Evolutionary conservation across 1,284 basidiomycete genomes (phyloP), one percentile per base, ranked within the genome.

Genomic region (Fistulinella staudtii): DNA sequence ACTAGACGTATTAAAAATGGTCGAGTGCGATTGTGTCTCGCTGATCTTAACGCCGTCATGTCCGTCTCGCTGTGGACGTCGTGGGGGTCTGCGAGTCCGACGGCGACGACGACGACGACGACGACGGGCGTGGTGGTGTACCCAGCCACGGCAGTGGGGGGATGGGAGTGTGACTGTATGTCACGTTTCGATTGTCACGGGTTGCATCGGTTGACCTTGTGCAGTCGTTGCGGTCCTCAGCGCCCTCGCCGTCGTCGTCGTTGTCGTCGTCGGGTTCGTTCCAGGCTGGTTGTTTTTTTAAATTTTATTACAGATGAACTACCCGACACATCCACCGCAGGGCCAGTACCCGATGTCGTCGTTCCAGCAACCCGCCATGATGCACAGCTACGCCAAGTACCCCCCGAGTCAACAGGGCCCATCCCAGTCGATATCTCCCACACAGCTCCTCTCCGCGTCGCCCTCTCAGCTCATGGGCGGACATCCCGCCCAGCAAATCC

Each of bases 401-500:
- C 39, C 39, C 43, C 29, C 41, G 3, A 43, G 45, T 27, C 41
- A 37, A 8, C 44, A 46, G 23, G 13, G 27, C 14, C 45, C 47
- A 25, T 24, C 29, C 2, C 53, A 58, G 41, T 55, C 60, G 13
- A 55, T 63, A 43, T 64, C 61, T 0, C 61, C 58, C 0, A 55
- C 57, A 5, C 56, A 58, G 43, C 50, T 55, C 36, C 47, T 55
- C 21, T 46, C 55, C 33, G 46, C 49, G 7, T 37, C 45, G 5
- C 55, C 55, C 1, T 43, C 47, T 0, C 59, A 64, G 33, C 60
- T 61, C 43, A 54, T 65, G 43, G 48, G 43, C 0, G 47, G 45
- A 0, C 48, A 48, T 9, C 46, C 41, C 18, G n/a, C 28, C 1
- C 41, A 45, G 35, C 58, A 57, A 44, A 25, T 41, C 17, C 47